Evolutionary conservation across 805 yeast genomes (phyloP).

Genomic region (Kodamaea hsintzibuensis): DNA sequence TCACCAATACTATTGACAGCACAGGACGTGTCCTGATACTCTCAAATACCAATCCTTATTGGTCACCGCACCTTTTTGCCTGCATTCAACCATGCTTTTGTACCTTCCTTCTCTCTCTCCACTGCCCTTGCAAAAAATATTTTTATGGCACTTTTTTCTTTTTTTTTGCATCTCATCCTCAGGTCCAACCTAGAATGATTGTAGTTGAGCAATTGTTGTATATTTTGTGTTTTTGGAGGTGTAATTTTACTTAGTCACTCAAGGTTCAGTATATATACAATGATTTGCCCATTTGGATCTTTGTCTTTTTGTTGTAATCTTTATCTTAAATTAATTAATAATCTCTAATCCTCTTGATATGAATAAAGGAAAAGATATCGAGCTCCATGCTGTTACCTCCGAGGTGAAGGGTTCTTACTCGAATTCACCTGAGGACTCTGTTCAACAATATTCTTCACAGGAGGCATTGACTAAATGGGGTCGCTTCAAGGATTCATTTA

Average conservation of each 20-base stretch:
- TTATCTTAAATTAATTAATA: not conserved
- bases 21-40: not conserved
- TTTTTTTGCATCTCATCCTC: not conserved
- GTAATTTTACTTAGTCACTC: not conserved
- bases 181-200: not conserved
- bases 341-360: not conserved
- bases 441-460: slow-evolving; percentile 12
- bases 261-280: not conserved
- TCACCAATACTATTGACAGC: not conserved
- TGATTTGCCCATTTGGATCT: not conserved
- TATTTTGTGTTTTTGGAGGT: not conserved
- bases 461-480: slow-evolving; percentile 22
- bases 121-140: not conserved
- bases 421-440: slow-evolving; percentile 15
- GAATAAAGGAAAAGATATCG: slow-evolving; percentile 14
- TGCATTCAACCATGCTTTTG: not conserved
- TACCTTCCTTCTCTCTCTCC: slow-evolving; percentile 1
- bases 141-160: not conserved
- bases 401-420: slow-evolving; percentile 16
- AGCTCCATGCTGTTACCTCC: slow-evolving; percentile 18
- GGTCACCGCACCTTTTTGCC: not conserved
- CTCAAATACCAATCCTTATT: not conserved
- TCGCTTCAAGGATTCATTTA: slow-evolving; percentile 32
- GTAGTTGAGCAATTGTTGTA: not conserved
- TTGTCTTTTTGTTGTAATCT: not conserved